Evolutionary conservation across 164 flowering plant genomes (phyloP).

Genomic region (Vitis vinifera): DNA sequence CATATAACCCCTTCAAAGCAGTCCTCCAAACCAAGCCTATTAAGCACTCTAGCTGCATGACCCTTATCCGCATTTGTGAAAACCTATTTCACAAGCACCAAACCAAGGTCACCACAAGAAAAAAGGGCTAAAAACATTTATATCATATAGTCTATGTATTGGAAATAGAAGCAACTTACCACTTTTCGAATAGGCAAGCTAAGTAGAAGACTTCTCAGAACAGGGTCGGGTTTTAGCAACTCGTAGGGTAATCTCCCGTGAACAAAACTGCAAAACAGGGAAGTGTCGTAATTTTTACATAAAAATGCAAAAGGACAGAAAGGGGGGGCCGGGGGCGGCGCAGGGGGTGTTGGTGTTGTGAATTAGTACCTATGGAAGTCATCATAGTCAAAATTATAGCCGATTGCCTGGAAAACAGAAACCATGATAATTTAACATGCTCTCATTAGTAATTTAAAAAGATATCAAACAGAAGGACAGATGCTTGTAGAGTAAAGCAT

Average conservation of each 20-base stretch:
- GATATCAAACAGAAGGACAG: background rate
- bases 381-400: conserved; percentile 74
- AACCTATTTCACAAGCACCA: conserved; percentile 40
- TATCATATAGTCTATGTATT: background rate
- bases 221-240: conserved; percentile 69
- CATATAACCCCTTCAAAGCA: conserved; percentile 82
- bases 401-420: conserved; percentile 61
- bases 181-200: conserved; percentile 77
- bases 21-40: conserved; percentile 79
- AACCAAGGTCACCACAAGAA: conserved; percentile 8
- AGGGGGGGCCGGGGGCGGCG: no score
- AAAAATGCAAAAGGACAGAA: background rate
- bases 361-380: conserved; percentile 75
- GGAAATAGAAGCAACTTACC: conserved; percentile 42
- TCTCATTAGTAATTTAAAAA: background rate
- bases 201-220: conserved; percentile 58
- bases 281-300: background rate
- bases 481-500: conserved; percentile 53
- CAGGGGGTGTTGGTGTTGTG: no score
- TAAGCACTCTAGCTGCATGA: conserved; percentile 66
- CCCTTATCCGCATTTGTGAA: conserved; percentile 78
- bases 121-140: no score
- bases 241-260: conserved; percentile 90
- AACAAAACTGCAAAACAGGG: conserved; percentile 54
- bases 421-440: background rate